Percentiles rank a stretch among this genome's conserved stretches.
phyloP scores from a whole-genome alignment of 1,284 basidiomycete species.

The Schizophyllum commune region DNA sequence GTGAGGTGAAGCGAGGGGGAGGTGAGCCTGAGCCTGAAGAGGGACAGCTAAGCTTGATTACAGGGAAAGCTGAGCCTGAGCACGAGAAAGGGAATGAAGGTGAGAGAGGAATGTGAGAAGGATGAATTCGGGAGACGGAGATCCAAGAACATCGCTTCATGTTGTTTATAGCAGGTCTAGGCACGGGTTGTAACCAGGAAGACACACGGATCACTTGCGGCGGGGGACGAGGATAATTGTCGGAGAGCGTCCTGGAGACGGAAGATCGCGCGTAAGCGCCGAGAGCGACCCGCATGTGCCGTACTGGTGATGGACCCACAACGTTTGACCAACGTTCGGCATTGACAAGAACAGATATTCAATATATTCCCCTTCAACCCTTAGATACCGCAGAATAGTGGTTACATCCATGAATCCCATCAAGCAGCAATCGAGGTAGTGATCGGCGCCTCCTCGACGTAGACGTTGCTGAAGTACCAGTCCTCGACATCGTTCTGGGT shows the following conservation, averaged over 20 bases:
- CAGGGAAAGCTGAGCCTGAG: too few species aligned
- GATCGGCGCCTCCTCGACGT: slow-evolving; percentile 48
- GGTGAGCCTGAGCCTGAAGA: neutral
- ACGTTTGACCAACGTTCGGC: too few species aligned
- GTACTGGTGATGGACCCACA: too few species aligned
- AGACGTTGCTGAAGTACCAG: slow-evolving; percentile 55
- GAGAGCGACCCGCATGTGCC: neutral
- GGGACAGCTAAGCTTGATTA: too few species aligned
- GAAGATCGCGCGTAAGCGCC: neutral
- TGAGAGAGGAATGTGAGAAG: neutral
- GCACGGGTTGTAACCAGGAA: neutral
- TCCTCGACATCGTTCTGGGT: slow-evolving; percentile 42
- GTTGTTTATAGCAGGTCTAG: neutral
- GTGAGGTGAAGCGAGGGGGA: neutral
- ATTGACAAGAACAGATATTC: too few species aligned
- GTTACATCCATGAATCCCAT: too few species aligned
- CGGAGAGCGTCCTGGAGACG: neutral
- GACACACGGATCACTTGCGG: neutral
- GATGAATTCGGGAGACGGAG: neutral
- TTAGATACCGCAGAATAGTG: too few species aligned
- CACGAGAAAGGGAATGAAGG: neutral
- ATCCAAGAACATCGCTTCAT: neutral
- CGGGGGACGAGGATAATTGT: neutral
- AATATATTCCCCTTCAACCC: too few species aligned
- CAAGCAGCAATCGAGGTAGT: slow-evolving; percentile 35